Base-by-base conservation (phyloP, 495 filamentous ascomycete genomes). In the Aspergillus panamensis region DNA sequence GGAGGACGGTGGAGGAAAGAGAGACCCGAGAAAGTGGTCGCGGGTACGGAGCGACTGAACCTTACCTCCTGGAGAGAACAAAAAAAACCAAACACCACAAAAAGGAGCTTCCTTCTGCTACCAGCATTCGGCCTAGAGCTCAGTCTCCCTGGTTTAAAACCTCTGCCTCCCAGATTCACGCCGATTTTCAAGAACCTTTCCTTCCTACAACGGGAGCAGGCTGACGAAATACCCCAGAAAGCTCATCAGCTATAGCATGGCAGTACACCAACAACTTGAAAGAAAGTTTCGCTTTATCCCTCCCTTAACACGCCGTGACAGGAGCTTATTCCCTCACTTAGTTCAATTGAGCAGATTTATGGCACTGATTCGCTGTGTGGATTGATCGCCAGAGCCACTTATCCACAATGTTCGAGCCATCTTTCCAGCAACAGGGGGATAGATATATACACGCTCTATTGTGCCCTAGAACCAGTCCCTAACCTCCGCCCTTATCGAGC, bases 1-100 rank as follows among this genome's bases (percentile, higher is more conserved):
- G 62, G 47, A 57, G 61, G 64, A 52, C n/a, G 62, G 65, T 66
- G 65, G 69, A 64, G 63, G 65, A 62, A 72, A 62, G 59, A 25
- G 25, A 25, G 25, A 25, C 25, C 25, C 25, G 25, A 25, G n/a
- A 45, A 20, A 45, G 16, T 10, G 63, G 60, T 58, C 32, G 58
- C 59, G 57, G 55, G 55, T 49, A 50, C 56, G 59, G 58, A 57
- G 62, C 62, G 61, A 58, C 54, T 52, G 48, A 52, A 55, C 42
- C 53, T 21, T 49, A 49, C 21, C 29, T 31, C 21, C 47, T 49
- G 25, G 16, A 31, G 25, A 49, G 13, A 16, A 51, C 48, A 16
- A 52, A 8, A 47, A 52, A 52, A 52, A 37, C 30, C 30, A 33
- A 29, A 21, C 40, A 29, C 25, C 47, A 30, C 20, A 4, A 16